Conservation (phyloP, 108 stramenopile genomes). For the Pinguiococcus pyrenoidosus region DNA sequence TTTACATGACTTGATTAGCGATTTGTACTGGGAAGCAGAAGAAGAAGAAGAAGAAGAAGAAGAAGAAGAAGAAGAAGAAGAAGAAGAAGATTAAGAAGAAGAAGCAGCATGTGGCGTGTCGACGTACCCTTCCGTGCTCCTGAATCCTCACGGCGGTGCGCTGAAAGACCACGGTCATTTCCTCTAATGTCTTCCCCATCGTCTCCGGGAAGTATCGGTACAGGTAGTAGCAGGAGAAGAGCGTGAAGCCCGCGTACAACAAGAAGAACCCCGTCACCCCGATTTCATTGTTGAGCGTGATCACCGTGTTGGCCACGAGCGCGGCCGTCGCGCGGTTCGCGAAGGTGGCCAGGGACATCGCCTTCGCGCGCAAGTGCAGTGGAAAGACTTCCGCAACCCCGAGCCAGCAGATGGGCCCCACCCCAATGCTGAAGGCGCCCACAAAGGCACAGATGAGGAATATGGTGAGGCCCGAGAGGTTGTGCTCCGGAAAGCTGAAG, state of each 20-base stretch:
- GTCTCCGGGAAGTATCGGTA: constrained; percentile 1
- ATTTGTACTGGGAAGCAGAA: too few species aligned
- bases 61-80: too few species aligned
- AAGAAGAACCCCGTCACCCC: constrained; percentile 1
- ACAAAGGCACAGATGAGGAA: constrained; percentile 36
- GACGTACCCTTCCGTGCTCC: too few species aligned
- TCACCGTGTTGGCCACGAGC: constrained; percentile 45
- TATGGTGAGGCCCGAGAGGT: background rate
- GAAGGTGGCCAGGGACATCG: constrained; percentile 63
- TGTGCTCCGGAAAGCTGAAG: background rate
- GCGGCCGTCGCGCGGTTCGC: constrained; percentile 60
- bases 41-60: too few species aligned
- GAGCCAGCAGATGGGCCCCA: constrained; percentile 61
- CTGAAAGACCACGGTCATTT: background rate
- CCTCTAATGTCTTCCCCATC: background rate
- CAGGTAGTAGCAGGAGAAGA: background rate
- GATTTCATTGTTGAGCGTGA: constrained; percentile 39
- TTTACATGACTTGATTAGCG: too few species aligned
- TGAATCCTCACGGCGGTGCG: too few species aligned
- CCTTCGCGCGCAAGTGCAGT: constrained; percentile 65
- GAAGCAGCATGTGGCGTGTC: too few species aligned
- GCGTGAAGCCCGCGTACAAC: background rate
- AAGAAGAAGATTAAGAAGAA: too few species aligned
- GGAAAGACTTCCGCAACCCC: constrained; percentile 67
- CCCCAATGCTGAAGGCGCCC: constrained; percentile 62